Conservation (phyloP, 352 stramenopile genomes). For the Phytopythium boreale region DNA sequence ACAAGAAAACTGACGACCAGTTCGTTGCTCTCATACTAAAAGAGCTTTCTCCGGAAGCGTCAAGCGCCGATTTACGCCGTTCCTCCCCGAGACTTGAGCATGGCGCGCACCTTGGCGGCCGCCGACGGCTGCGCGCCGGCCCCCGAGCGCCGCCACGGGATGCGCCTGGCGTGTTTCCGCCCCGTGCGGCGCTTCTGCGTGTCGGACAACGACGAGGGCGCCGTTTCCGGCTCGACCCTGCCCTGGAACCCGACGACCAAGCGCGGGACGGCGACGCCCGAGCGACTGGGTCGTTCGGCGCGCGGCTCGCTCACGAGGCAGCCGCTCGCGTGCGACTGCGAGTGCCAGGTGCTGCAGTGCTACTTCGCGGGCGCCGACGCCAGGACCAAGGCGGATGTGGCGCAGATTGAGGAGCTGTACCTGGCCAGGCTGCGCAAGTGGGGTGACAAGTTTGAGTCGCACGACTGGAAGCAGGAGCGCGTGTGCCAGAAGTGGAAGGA, state of each 20-base stretch:
- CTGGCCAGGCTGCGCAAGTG: slow-evolving; percentile 39
- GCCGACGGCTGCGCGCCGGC: background rate
- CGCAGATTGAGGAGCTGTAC: slow-evolving; percentile 27
- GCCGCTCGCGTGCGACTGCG: slow-evolving; percentile 37
- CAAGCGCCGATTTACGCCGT: background rate
- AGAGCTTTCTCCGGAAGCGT: too few species aligned
- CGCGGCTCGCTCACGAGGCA: slow-evolving; percentile 5
- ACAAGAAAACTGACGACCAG: too few species aligned
- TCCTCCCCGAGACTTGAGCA: background rate
- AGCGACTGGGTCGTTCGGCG: background rate
- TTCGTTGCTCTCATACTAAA: too few species aligned
- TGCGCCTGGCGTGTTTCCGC: slow-evolving; percentile 60
- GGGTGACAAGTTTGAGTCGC: slow-evolving; percentile 48
- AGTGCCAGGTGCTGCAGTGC: slow-evolving; percentile 44
- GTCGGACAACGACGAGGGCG: background rate
- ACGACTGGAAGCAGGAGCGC: slow-evolving; percentile 49
- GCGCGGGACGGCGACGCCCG: slow-evolving; percentile 4
- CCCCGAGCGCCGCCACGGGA: slow-evolving; percentile 28
- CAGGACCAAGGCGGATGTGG: slow-evolving; percentile 9
- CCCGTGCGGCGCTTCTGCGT: slow-evolving; percentile 50
- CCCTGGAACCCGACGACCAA: background rate
- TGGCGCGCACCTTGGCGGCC: background rate
- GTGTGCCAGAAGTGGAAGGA: slow-evolving; percentile 75
- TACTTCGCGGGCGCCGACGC: slow-evolving; percentile 14
- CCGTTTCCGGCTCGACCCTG: background rate